A percentile compares a stretch with the other conserved stretches of the same genome.
These are phyloP conservation scores for Blastomyces emzantsi DNA, from an alignment of 2,329 filamentous ascomycete species.

Conservation along the genomic window DNA sequence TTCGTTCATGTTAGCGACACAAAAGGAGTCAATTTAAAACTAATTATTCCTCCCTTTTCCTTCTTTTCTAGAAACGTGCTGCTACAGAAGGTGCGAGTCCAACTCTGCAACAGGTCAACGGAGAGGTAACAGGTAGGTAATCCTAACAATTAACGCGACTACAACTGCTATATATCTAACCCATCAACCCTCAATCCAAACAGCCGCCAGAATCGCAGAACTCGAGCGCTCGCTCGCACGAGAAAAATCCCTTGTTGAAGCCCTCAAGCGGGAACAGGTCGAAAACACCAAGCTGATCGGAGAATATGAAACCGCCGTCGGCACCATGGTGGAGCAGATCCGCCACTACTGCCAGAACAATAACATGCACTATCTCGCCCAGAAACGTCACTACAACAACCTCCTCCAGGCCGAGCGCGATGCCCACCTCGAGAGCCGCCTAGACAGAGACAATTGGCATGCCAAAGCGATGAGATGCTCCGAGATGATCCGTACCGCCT, in stretches of 20 bases:
- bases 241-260: constrained; percentile 35
- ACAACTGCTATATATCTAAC: neutral
- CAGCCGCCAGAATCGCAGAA: constrained; percentile 41
- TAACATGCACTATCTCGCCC: constrained; percentile 39
- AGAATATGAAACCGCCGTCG: constrained; percentile 41
- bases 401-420: constrained; percentile 44
- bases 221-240: constrained; percentile 41
- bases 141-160: neutral
- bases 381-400: constrained; percentile 43
- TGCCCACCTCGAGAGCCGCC: constrained; percentile 40
- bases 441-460: constrained; percentile 44
- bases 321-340: constrained; percentile 43
- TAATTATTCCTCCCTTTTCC: constrained; percentile 14
- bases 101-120: constrained; percentile 36
- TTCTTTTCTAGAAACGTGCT: constrained; percentile 32
- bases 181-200: constrained; percentile 5
- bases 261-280: constrained; percentile 38
- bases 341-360: constrained; percentile 44
- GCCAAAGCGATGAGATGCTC: constrained; percentile 39
- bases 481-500: constrained; percentile 42
- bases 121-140: constrained; percentile 34
- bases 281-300: constrained; percentile 42
- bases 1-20: neutral
- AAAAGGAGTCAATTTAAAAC: neutral
- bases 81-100: constrained; percentile 33